Conservation (phyloP, 228 moss, liverwort and hornwort species). For the Sphagnum magellanicum region DNA sequence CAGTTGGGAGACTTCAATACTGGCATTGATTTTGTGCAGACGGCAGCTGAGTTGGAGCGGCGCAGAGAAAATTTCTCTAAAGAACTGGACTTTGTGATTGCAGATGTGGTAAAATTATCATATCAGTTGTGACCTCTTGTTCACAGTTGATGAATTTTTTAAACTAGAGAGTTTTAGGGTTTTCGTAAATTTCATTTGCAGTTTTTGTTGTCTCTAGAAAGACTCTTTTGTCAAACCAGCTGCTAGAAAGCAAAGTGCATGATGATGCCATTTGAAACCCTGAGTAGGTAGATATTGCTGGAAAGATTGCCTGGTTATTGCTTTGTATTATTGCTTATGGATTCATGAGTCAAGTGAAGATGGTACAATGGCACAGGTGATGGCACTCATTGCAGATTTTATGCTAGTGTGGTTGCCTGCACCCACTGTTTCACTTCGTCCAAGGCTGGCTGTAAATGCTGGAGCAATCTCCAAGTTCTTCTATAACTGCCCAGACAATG, state of each 20-base stretch:
- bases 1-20: not conserved
- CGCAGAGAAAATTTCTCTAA: constrained; percentile 84
- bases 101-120: constrained; percentile 58
- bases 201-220: no score
- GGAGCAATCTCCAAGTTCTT: constrained; percentile 60
- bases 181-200: no score
- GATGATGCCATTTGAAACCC: no score
- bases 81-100: constrained; percentile 90
- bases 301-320: no score
- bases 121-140: no score
- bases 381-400: constrained; percentile 94
- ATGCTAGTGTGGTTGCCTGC: constrained; percentile 99
- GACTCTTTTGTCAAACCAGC: no score
- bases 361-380: constrained; percentile 36
- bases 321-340: no score
- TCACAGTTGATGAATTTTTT: no score
- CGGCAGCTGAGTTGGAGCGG: constrained; percentile 92
- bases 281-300: no score
- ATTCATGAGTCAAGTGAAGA: constrained; percentile 1
- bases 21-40: constrained; percentile 22
- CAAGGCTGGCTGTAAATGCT: constrained; percentile 54
- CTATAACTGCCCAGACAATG: constrained; percentile 90
- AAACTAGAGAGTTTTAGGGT: no score
- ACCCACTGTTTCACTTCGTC: constrained; percentile 81
- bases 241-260: no score